Conservation (phyloP, 1,284 basidiomycete species). For the Cutaneotrichosporon dermatis region DNA sequence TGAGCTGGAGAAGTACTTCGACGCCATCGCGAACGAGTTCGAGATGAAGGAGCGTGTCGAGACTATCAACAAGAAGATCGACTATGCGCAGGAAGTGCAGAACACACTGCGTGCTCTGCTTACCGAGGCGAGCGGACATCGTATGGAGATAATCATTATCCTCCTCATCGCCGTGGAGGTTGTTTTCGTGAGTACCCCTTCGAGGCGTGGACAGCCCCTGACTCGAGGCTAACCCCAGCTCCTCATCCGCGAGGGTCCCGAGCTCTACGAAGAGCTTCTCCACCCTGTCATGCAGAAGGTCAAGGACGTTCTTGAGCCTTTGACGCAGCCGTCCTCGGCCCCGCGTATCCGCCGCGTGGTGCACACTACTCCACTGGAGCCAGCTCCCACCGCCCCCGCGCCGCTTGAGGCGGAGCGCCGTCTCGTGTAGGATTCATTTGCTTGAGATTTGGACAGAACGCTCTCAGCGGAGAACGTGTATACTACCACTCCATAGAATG, state of each 20-base stretch:
- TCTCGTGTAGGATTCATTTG: too few species aligned
- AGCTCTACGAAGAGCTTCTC: constrained; percentile 20
- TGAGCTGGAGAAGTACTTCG: constrained; percentile 79
- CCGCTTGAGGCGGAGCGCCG: too few species aligned
- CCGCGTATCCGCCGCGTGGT: neutral
- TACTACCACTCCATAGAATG: neutral
- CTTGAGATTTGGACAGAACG: too few species aligned
- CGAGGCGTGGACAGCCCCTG: too few species aligned
- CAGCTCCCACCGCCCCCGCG: too few species aligned
- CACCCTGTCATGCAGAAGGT: constrained; percentile 11
- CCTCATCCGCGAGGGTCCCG: constrained; percentile 25
- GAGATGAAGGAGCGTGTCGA: constrained; percentile 75
- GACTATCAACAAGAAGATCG: constrained; percentile 84
- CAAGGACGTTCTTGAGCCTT: constrained; percentile 7
- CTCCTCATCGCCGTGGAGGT: constrained; percentile 85
- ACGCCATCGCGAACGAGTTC: constrained; percentile 70
- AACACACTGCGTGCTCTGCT: constrained; percentile 62
- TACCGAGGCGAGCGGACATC: constrained; percentile 77
- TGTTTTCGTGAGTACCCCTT: constrained; percentile 61
- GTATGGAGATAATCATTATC: constrained; percentile 90
- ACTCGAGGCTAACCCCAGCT: constrained; percentile 3
- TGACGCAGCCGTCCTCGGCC: constrained; percentile 1
- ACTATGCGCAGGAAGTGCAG: constrained; percentile 78
- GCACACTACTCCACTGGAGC: too few species aligned
- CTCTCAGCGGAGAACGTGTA: neutral